phyloP scores from a whole-genome alignment of 2,329 filamentous ascomycete species.

The Ascochyta koolunga region DNA sequence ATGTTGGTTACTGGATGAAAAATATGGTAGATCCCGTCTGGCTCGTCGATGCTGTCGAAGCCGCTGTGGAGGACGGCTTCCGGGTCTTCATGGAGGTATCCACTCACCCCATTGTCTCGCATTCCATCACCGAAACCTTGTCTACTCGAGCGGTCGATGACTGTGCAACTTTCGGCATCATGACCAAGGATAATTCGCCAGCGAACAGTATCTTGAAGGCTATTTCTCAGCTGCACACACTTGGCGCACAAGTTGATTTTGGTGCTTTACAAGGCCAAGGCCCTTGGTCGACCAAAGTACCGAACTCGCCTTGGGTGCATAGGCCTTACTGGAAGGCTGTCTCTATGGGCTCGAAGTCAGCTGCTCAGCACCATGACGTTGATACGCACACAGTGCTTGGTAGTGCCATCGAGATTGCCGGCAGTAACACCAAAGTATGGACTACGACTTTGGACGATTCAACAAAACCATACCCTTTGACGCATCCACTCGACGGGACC shows the following conservation, averaged over 20 bases:
- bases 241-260: conserved; percentile 40
- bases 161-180: conserved; percentile 38
- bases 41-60: conserved; percentile 45
- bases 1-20: conserved; percentile 47
- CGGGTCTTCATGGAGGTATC: conserved; percentile 53
- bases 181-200: conserved; percentile 37
- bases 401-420: conserved; percentile 16
- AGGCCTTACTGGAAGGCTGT: conserved; percentile 27
- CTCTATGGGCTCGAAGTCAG: conserved; percentile 3
- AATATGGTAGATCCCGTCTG: conserved; percentile 51
- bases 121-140: conserved; percentile 52
- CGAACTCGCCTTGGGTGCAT: conserved; percentile 37
- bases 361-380: conserved; percentile 17
- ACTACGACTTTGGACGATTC: conserved; percentile 47
- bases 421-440: conserved; percentile 18
- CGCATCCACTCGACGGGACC: conserved; percentile 50
- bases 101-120: conserved; percentile 50
- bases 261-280: conserved; percentile 7
- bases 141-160: conserved; percentile 41
- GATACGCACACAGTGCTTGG: conserved; percentile 26
- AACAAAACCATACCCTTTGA: conserved; percentile 51
- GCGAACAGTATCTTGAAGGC: conserved; percentile 35
- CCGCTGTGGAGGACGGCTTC: conserved; percentile 48
- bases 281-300: conserved; percentile 16
- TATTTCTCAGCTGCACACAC: conserved; percentile 38